A percentile compares a stretch with the other conserved stretches of the same genome.
phyloP scores from a whole-genome alignment of 148 eudicot species.

The Euryodendron excelsum region DNA sequence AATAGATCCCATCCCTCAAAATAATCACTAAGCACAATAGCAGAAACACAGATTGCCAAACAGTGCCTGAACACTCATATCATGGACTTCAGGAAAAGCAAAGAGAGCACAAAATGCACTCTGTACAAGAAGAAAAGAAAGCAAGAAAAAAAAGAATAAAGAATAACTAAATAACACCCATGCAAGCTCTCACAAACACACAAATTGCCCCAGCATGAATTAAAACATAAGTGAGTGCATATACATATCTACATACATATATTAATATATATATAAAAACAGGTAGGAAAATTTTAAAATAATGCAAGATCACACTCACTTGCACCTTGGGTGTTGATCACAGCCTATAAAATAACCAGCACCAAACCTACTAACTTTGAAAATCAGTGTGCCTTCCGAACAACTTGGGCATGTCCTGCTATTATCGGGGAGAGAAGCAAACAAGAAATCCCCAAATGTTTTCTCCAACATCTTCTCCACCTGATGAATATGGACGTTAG shows the following conservation, averaged over 20 bases:
- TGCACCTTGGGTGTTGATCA: constrained; percentile 95
- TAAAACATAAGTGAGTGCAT: background rate
- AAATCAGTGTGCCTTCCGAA: constrained; percentile 65
- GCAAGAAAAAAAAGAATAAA: background rate
- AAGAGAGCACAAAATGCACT: background rate
- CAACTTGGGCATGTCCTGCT: constrained; percentile 90
- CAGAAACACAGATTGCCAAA: background rate
- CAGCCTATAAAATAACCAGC: constrained; percentile 95
- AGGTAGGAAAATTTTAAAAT: background rate
- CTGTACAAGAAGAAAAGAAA: background rate
- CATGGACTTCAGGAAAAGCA: background rate
- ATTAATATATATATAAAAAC: background rate
- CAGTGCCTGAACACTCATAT: background rate
- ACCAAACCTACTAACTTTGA: constrained; percentile 92
- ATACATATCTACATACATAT: background rate
- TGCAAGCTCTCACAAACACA: too few relatives aligned
- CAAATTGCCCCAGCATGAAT: background rate
- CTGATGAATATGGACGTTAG: constrained; percentile 73
- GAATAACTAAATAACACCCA: background rate
- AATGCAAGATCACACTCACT: constrained; percentile 50
- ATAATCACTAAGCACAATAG: background rate
- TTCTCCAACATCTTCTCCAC: constrained; percentile 98
- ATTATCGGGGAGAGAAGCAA: constrained; percentile 70
- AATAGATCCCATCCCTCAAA: background rate
- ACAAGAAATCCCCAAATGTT: constrained; percentile 69